Base-by-base conservation (phyloP, 306 rosid species). In the Cucurbita moschata region DNA sequence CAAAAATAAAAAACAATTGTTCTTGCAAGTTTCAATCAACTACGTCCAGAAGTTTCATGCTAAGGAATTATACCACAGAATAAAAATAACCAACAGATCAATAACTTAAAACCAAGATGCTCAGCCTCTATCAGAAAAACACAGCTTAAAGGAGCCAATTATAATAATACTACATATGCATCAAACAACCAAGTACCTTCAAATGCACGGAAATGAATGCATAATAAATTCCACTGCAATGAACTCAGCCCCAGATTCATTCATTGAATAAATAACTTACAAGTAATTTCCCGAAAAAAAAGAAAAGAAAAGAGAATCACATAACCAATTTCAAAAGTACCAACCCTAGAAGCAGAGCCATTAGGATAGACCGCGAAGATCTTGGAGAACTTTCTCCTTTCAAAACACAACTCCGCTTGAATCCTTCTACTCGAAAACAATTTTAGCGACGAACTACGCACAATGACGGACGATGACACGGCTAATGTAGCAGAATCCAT, bases 331-430 rank as follows among this genome's bases (percentile, higher is more conserved):
- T 53, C 12, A 15, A 39, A 60, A 14, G 49, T 13, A 83, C 92
- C 74, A 19, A 92, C 89, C 88, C 77, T 77, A 51, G 88, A 85
- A 80, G 83, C 53, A 50, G 80, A 74, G 72, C 89, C 88, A 73
- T 85, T 85, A 26, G 84, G 62, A 15, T 84, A 82, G 66, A 87
- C 8, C 23, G 84, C 86, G 53, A 52, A 79, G 57, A 82, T 10
- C 73, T 46, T 89, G 77, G 59, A 53, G 81, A 76, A 46, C 19
- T 70, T 15, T 68, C 43, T 69, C 75, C 76, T 53, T 37, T 62
- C 63, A 75, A 75, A 82, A 75, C 47, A 71, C 57, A 81, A 74
- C 56, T 81, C 80, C 4, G 56, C 75, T 59, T 16, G 66, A 26
- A 69, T 50, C 7, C 23, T 69, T 52, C 71, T 74, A 35, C 58